phyloP scores from a whole-genome alignment of 257 asterid species.

The Petunia secreta region DNA sequence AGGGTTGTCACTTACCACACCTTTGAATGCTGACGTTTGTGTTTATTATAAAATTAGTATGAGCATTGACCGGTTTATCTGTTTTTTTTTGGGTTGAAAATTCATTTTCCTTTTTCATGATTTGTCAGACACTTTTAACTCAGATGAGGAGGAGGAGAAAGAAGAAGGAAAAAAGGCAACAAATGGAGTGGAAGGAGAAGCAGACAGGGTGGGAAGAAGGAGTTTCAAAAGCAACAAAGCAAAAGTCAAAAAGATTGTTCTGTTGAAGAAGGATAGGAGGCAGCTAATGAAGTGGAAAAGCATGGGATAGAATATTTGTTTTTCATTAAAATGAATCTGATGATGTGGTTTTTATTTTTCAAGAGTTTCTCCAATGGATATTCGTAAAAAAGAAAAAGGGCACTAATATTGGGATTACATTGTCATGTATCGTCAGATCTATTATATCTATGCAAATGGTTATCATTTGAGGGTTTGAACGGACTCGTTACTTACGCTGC shows the following conservation, averaged over 20 bases:
- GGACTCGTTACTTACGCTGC: no score
- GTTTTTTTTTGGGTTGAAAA: no score
- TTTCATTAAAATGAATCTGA: not conserved
- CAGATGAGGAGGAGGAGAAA: not conserved
- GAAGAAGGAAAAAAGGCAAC: not conserved
- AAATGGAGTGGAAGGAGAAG: not conserved
- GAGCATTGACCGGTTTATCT: no score
- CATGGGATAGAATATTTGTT: not conserved
- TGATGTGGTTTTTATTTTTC: not conserved
- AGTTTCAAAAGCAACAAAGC: not conserved
- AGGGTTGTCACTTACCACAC: no score
- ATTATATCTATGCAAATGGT: no score
- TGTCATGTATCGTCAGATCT: no score
- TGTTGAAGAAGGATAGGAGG: constrained; percentile 1
- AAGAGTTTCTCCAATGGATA: not conserved
- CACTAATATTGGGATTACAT: no score
- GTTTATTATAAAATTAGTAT: no score
- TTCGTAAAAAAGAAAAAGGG: not conserved
- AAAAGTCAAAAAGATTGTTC: not conserved
- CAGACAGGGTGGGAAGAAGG: not conserved
- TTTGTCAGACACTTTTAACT: not conserved
- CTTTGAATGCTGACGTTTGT: no score
- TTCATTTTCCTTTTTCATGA: not conserved
- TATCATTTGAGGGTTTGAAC: no score
- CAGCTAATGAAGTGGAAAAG: constrained; percentile 1